Evolutionary conservation across 129 eudicot species (phyloP), one percentile per base, ranked within the genome.

Genomic region (Arctium minus): DNA sequence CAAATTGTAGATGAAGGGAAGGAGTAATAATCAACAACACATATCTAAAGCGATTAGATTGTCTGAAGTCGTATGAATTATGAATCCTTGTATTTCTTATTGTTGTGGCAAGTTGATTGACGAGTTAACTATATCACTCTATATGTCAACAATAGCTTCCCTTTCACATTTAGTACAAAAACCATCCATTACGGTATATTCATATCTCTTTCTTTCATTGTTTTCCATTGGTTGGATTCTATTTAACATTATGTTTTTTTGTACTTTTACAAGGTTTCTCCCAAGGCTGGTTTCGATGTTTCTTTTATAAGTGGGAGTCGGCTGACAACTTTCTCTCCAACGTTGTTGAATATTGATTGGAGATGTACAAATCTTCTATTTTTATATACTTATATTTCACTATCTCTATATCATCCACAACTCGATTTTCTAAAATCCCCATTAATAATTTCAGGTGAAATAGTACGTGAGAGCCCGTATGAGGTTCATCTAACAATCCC

Each of bases 91-190:
- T 22, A 22, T 22, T 22, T 22, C 27, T 22, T 22, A 22, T 22
- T 22, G 27, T 22, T 22, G 27, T 22, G 27, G 27, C 27, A 22
- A 22, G 27, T 22, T 22, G 27, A 22, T 22, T 22, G 27, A 22
- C 27, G 27, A 22, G 27, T 22, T 22, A 22, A 22, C 27, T 22
- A 22, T 22, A 22, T 22, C 94, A 46, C 92, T 94, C 36, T 88
- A 94, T 78, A 83, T 94, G 92, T 92, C 98, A 32, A 94, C 98
- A 76, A 75, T 94, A 80, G 88, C 97, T 80, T 92, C 94, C 53
- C 85, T 89, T 82, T 91, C 98, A 46, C 82, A 79, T 78, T 92
- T 92, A 83, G 96, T 94, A 77, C 90, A 77, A 67, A 85, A 91
- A 86, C 97, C 98, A 44, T 74, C 84, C 30, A 13, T 91, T 32